phyloP scores from a whole-genome alignment of 768 basidiomycete species.

The Inosperma sp. region DNA sequence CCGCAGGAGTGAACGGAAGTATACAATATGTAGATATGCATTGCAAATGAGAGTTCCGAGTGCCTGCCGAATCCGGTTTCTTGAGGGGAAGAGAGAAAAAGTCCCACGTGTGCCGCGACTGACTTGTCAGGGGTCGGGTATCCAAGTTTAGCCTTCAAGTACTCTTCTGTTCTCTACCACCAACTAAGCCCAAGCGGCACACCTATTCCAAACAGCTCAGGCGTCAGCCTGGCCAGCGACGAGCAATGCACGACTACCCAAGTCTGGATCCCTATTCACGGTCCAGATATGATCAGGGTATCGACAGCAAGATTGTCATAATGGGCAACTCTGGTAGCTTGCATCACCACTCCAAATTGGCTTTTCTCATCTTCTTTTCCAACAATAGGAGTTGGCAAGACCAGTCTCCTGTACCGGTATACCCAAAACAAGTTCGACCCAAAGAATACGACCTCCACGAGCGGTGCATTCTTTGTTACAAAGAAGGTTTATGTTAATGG shows the following conservation, averaged over 20 bases:
- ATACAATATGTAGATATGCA: constrained; percentile 29
- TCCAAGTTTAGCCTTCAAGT: constrained; percentile 27
- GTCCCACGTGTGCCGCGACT: constrained; percentile 33
- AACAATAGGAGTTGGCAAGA: constrained; percentile 79
- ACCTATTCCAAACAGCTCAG: constrained; percentile 31
- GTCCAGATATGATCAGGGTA: constrained; percentile 72
- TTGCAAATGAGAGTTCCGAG: constrained; percentile 16
- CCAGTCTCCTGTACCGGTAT: constrained; percentile 85
- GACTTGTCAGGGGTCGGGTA: constrained; percentile 26
- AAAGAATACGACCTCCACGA: constrained; percentile 84
- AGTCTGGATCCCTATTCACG: constrained; percentile 61
- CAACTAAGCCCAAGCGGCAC: constrained; percentile 45
- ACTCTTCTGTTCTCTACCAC: constrained; percentile 11
- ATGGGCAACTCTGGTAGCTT: constrained; percentile 69
- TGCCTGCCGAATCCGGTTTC: constrained; percentile 11
- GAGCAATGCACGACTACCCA: constrained; percentile 47
- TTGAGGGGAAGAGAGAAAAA: constrained; percentile 15
- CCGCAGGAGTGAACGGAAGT: constrained; percentile 55
- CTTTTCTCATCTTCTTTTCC: constrained; percentile 8
- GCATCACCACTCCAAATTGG: constrained; percentile 3
- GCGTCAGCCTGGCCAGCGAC: constrained; percentile 36
- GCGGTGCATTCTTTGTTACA: constrained; percentile 90
- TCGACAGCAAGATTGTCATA: constrained; percentile 94
- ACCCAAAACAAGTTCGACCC: constrained; percentile 88
- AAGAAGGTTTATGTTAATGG: constrained; percentile 88